Base-by-base conservation (phyloP, 176 grass and related monocot genomes). In the Microstegium vimineum region DNA sequence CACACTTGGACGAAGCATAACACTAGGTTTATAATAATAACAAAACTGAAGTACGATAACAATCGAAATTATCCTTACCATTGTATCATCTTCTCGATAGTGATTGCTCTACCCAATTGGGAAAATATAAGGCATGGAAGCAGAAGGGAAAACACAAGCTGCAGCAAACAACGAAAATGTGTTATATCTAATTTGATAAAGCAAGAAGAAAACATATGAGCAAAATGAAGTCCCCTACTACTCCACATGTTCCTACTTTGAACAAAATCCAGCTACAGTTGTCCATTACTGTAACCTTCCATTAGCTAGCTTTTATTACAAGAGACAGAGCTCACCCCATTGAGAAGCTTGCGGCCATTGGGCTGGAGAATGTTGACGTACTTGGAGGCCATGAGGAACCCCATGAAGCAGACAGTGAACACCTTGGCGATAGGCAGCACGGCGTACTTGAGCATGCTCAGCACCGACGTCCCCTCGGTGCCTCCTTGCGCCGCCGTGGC, bases 121-220 rank as follows among this genome's bases (percentile, higher is more conserved):
- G 93, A 99, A 88, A 99, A 99, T 78, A 99, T 99, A 72, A 99
- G 91, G 84, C 97, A 99, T 69, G 97, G 97, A 37, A 99, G 91
- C 31, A 99, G 89, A 76, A 99, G 97, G 17, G 97, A 99, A 83
- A 99, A 99, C 54, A 99, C 97, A 80, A 99, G 93, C 97, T 99
- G 93, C 88, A 83, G 6, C 40, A 67, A 49, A 78, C 1, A 15
- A 82, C 49, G 60, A 89, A 83, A 85, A 66, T 42, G n/a, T n/a
- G 76, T 81, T 30, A 78, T 28, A 52, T 51, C 25, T 57, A 76
- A 16, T 73, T 16, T 1, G n/a, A 69, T 23, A 63, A 23, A 61
- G 12, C 4, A 32, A 52, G 25, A n/a, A n/a, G n/a, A 80, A 35
- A 74, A 15, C 20, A 62, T 7, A 4, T 35, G 3, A 32, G 18